Conservation (phyloP, 148 eudicot species). For the Silene uniflora region DNA sequence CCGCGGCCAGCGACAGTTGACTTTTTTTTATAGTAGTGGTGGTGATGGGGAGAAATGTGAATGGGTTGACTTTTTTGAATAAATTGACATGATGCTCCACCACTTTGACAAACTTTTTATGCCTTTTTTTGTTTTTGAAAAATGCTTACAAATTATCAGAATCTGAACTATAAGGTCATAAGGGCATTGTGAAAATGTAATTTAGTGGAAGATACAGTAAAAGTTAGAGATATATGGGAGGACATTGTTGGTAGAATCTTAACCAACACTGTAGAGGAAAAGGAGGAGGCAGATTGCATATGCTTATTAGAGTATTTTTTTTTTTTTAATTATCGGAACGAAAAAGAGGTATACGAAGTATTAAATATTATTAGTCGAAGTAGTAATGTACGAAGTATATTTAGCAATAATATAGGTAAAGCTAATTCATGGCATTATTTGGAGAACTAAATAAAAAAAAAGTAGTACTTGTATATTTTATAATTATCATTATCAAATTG, state of each 20-base stretch:
- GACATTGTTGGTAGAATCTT: constrained; percentile 32
- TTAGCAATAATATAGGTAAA: constrained; percentile 21
- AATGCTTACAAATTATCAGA: not conserved
- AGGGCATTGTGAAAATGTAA: constrained; percentile 13
- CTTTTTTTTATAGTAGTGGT: constrained; percentile 5
- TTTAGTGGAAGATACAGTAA: constrained; percentile 26
- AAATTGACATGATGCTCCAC: constrained; percentile 16
- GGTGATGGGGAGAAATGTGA: no score
- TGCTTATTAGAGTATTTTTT: constrained; percentile 19
- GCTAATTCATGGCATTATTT: not conserved
- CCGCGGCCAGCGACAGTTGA: constrained; percentile 54
- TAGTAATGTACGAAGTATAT: not conserved
- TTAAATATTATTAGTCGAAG: not conserved
- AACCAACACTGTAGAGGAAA: constrained; percentile 21
- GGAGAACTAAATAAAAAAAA: no score
- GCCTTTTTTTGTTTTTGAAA: not conserved
- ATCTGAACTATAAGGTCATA: not conserved
- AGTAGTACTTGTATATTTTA: not conserved
- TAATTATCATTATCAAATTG: no score
- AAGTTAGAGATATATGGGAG: constrained; percentile 18
- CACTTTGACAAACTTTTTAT: constrained; percentile 21
- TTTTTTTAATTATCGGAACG: constrained; percentile 10
- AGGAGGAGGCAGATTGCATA: constrained; percentile 4
- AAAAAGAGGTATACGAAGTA: not conserved
- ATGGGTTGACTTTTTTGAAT: constrained; percentile 22